phyloP scores from a whole-genome alignment of 345 rosid species.

The Boechera stricta region DNA sequence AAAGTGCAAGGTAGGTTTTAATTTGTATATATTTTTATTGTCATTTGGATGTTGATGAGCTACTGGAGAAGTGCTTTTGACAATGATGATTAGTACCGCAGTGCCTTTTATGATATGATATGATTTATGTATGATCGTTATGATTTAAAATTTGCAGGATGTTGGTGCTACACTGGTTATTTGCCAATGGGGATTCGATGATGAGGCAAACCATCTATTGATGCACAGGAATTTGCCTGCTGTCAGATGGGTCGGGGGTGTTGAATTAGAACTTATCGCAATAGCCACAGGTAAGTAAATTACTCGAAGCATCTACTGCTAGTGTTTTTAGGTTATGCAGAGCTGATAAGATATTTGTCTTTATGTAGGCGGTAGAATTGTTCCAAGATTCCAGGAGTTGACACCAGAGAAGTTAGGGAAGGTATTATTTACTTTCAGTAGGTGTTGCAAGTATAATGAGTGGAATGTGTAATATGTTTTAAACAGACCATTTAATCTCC shows the following conservation, averaged over 20 bases:
- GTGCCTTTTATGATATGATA: background rate
- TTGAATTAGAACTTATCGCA: constrained; percentile 96
- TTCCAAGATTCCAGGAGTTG: constrained; percentile 97
- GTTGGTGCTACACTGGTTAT: constrained; percentile 96
- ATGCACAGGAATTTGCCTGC: constrained; percentile 98
- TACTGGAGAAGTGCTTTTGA: background rate
- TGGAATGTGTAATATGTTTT: background rate
- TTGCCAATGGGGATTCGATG: constrained; percentile 99
- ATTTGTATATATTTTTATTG: background rate
- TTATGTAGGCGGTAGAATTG: constrained; percentile 86
- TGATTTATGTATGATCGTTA: background rate
- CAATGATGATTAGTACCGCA: background rate
- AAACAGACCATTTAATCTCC: constrained; percentile 6
- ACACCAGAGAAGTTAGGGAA: constrained; percentile 91
- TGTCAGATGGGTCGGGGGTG: constrained; percentile 99
- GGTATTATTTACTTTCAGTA: constrained; percentile 52
- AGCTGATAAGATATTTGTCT: background rate
- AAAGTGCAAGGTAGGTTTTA: constrained; percentile 72
- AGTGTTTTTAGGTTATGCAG: background rate
- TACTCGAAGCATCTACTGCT: background rate
- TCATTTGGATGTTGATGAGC: background rate
- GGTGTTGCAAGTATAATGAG: constrained; percentile 8
- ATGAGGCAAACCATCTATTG: constrained; percentile 95
- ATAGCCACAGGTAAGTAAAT: constrained; percentile 82
- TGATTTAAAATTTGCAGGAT: constrained; percentile 60